Base-by-base conservation (phyloP, 139 green algal species). In the Tetradesmus obliquus region DNA sequence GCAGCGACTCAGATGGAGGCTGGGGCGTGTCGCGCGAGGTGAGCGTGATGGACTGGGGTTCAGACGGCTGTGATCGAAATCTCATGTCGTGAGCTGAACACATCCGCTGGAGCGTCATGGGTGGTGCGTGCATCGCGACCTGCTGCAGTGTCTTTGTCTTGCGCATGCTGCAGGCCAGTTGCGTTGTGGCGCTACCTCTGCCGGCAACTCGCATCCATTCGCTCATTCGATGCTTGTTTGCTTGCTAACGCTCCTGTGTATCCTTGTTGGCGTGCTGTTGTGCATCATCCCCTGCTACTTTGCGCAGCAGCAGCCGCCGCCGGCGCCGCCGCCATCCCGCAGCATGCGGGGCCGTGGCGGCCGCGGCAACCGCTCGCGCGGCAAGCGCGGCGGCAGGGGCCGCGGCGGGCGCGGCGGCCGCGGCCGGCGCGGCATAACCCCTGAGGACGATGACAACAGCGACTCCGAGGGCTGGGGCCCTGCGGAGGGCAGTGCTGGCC, bases 1-100 rank as follows among this genome's bases (percentile, higher is more conserved):
- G 93, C 13, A 97, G 92, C 71, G 97, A 98, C 92, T 96, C 94
- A 6, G 97, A 98, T 79, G 97, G 97, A 58, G 97, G 97, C 72
- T 95, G 94, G 94, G 94, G 95, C 8, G 60, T 85, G 19, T 88
- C 88, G 2, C 79, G 80, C 12, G 87, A 91, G 87, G 84, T 88
- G 57, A 12, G 84, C 12, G 10, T 72, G 60, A 10, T 10, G 60
- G 60, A 19, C 12, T 72, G 60, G 60, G 60, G 60, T 72, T 72
- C 12, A 72, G 32, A 45, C 32, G 32, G 32, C 32, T 45, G 32
- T 45, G 32, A 45, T 45, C 32, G 0, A 45, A 45, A 45, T 45
- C 32, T 45, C 32, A 45, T 45, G 32, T 45, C 32, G 32, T 45
- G 32, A 45, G 32, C 32, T 45, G 32, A 45, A 45, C 32, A 45